Evolutionary conservation across 345 rosid species (phyloP).

Genomic region (Lepidium sativum): DNA sequence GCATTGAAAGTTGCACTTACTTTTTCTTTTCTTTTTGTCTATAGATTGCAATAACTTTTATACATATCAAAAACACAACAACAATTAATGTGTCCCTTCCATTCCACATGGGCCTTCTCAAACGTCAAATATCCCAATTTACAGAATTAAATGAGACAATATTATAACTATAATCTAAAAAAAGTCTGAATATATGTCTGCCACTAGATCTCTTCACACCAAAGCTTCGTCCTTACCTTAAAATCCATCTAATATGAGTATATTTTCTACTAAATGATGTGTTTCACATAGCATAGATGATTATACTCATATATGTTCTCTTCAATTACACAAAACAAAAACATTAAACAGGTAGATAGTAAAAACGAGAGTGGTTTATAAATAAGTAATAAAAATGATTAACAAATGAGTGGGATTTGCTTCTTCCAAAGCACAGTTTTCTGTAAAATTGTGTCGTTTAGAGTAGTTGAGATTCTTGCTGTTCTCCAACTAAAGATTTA

Average conservation of each 20-base stretch:
- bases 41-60: constrained; percentile 9
- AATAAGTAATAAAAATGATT: constrained; percentile 19
- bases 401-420: constrained; percentile 16
- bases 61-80: background rate
- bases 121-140: constrained; percentile 14
- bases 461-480: constrained; percentile 46
- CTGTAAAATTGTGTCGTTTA: constrained; percentile 22
- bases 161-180: background rate
- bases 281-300: background rate
- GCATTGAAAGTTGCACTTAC: constrained; percentile 28
- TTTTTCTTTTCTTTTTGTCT: constrained; percentile 13
- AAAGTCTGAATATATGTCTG: constrained; percentile 7
- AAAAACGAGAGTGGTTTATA: too few relatives aligned
- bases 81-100: constrained; percentile 14
- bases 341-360: too few relatives aligned
- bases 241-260: background rate
- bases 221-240: background rate
- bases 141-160: constrained; percentile 22
- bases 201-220: background rate
- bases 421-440: constrained; percentile 17
- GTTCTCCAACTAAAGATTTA: constrained; percentile 25
- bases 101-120: constrained; percentile 22
- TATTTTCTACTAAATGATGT: background rate
- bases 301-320: too few relatives aligned
- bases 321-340: too few relatives aligned